Evolutionary conservation across 129 eudicot genomes (phyloP), one percentile per base, ranked within the genome.

Genomic region (Chrysanthemum makinoi): DNA sequence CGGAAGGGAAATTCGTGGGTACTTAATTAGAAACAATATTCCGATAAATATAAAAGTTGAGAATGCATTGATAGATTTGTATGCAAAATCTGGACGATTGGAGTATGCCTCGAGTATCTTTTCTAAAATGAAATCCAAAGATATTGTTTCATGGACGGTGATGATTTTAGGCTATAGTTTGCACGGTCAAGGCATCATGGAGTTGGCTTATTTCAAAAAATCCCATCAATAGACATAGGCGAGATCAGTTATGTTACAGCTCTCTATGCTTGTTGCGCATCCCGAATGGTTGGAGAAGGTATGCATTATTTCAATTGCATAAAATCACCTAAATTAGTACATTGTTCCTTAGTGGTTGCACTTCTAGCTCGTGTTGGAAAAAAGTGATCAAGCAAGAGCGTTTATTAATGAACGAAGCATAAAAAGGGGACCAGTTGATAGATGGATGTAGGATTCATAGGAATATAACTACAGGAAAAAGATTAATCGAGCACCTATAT

Each of bases 41-140:
- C 69, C 72, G 15, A 54, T 81, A 73, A 86, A 83, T 64, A 18
- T 66, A 5, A 80, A 48, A 54, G 80, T 86, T n/a, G 75, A 67
- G 9, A 86, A 86, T 81, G 84, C 92, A 28, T 76, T 86, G 20
- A 71, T 84, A 57, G 92, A 86, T 69, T 81, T 86, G 86, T 86
- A 86, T 60, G 86, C 86, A 47, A 86, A 86, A 75, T 86, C 92
- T 26, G 92, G 92, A 55, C 68, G 62, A 33, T 72, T 83, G 35
- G 82, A 79, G 66, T 78, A 74, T 48, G 88, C 92, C 50, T 81
- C 81, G 12, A 62, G 20, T 63, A 62, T 86, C 44, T 83, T 83
- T 78, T 50, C 66, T 0, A 56, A 30, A 65, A 83, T 76, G 84
- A 73, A 74, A 44, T 52, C 66, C 14, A 83, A 76, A 77, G 92